Evolutionary conservation across 176 grass and related monocot genomes (phyloP), one percentile per base, ranked within the genome.

Genomic region (Saccharum officinarum): DNA sequence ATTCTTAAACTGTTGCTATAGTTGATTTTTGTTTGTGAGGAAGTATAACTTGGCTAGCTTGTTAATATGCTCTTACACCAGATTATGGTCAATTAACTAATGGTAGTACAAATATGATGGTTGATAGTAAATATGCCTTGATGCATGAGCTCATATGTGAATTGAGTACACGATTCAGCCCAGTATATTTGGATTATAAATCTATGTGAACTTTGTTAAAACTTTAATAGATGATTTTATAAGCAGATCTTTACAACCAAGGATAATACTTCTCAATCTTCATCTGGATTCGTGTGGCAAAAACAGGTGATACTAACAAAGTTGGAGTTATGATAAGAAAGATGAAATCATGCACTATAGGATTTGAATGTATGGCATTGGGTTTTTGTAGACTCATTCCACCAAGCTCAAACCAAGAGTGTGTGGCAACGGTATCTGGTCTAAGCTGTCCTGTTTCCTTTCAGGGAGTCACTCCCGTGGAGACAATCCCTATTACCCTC

Each of bases 41-140:
- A 63, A 76, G 52, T 26, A 15, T 67, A 80, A 45, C 45, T 79
- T 84, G 71, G 23, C 12, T 79, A 74, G 41, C 34, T 67, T 57
- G 23, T n/a, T 80, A 49, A 18, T 49, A 46, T 10, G 10, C 25
- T 79, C 44, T 67, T 14, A 67, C 7, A 8, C 39, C 13, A 72
- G 45, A 55, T 65, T 34, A 40, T 83, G 54, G 33, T 20, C 5
- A 34, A 22, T 72, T 78, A 37, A 71, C 31, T 64, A 54, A 79
- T 54, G 67, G 60, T 65, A 30, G n/a, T 73, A 8, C 71, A 52
- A 64, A 26, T 17, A 31, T 49, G 18, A 83, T 80, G 33, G 80
- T 26, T 66, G 42, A 66, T 77, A 31, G 23, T 55, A 57, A 46
- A 40, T 54, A 49, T 65, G 3, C 14, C 44, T 76, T 76, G 25